Base-by-base conservation (phyloP, 495 filamentous ascomycete species). In the Aspergillus diversus region DNA sequence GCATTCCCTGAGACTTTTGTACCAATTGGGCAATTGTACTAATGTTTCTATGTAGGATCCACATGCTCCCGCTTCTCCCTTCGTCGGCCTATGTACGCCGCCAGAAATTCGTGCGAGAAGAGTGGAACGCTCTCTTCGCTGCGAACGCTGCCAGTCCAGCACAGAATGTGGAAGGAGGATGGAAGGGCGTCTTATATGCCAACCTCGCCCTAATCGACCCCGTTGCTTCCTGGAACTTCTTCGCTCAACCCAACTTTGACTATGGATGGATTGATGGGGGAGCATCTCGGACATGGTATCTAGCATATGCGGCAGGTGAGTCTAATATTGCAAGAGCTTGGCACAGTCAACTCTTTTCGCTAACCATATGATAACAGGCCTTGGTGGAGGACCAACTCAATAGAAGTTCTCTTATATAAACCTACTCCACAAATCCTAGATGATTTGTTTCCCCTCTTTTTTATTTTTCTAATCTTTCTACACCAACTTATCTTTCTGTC, bases 11-110 rank as follows among this genome's bases (percentile, higher is more conserved):
- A 6, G 5, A 5, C 5, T 31, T 17, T 50, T 27, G 39, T 27
- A 27, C 21, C 21, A 27, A 27, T 27, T 27, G 21, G 21, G 21
- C 1, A 27, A 27, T 27, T 27, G 21, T 27, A 47, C 60, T 69
- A 33, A 72, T 37, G 50, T 9, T 27, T 4, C 33, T 16, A 32
- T 33, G 8, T 35, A 81, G 90, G 55, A 98, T 99, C 61, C 95
- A 99, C 78, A 99, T 99, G 95, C 77, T 99, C 42, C 95, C 96
- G 1, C 81, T 97, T 52, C 83, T 90, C 37, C 91, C 95, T 1
- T 81, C 81, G 59, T 88, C 87, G 0, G 77, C 88, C 16, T 86
- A 89, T 57, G 88, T 87, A 4, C 87, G 96, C 16, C 80, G 80
- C 2, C 67, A 71, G n/a, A 75, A 76, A 0, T 97, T 97, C 66